Evolutionary conservation across 208 protist species (phyloP), one percentile per base, ranked within the genome.

Genomic region (Crithidia brevicula): DNA sequence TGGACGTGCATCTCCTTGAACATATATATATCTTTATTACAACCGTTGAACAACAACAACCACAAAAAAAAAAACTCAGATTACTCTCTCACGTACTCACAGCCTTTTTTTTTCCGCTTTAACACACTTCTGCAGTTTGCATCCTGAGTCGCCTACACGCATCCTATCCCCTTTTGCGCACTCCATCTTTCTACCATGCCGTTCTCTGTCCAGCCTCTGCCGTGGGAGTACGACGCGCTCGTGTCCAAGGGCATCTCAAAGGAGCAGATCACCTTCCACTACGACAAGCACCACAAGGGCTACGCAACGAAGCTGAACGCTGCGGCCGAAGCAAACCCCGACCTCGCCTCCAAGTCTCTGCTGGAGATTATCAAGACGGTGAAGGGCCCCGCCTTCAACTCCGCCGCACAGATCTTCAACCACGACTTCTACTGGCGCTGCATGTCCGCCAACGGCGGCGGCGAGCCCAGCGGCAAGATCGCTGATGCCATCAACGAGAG

Each of bases 361-460:
- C 74, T 91, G 67, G 86, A 97, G 73, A 75, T 97, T 28, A 92
- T 98, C 70, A 84, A 79, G 69, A 86, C 83, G 11, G 61, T 68
- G 53, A 94, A 92, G 71, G 93, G 90, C 51, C 80, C 82, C 46
- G 71, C 87, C 28, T 98, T 96, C 86, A 98, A 98, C 81, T 80
- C 81, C 22, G 92, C 96, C 16, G 94, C 92, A 28, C 96, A 98
- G 85, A 79, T 96, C 67, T 98, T 83, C 76, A 98, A 98, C 77
- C 96, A 98, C 81, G 89, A 92, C 77, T 98, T 98, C 81, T 98
- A 94, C 88, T 98, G 96, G 95, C 74, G 93, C 42, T 95, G 72
- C 58, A 64, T 97, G 54, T 81, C 53, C 49, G 85, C 93, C 49
- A 71, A 82, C 64, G 83, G 84, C 45, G 89, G 86, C 31, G 85